Conservation (phyloP, 1,284 basidiomycete genomes). For the Austroboletus sp. region DNA sequence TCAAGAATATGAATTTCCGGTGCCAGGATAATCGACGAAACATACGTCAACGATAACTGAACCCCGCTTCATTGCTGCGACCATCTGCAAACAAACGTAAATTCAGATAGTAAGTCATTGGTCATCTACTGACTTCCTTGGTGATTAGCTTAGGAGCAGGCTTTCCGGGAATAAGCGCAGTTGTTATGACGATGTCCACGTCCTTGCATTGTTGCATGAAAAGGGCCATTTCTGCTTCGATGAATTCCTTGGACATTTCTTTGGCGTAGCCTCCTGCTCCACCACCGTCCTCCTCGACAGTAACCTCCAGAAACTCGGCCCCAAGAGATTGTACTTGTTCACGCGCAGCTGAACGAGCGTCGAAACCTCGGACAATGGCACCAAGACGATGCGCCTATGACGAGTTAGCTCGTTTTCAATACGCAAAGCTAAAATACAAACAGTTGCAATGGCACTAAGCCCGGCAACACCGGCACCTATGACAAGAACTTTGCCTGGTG, state of each 20-base stretch:
- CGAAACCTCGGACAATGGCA: conserved; percentile 80
- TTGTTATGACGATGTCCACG: conserved; percentile 81
- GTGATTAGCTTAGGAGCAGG: conserved; percentile 79
- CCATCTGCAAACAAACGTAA: conserved; percentile 45
- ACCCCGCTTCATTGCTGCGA: conserved; percentile 80
- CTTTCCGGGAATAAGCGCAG: conserved; percentile 75
- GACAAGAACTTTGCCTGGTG: conserved; percentile 77
- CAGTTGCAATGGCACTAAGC: conserved; percentile 77
- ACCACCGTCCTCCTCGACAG: conserved; percentile 69
- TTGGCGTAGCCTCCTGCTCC: conserved; percentile 83
- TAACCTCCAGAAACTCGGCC: conserved; percentile 78
- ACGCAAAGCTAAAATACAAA: conserved; percentile 28
- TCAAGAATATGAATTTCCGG: conserved; percentile 14
- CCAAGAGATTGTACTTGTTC: conserved; percentile 84
- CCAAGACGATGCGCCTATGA: conserved; percentile 68
- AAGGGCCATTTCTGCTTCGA: conserved; percentile 81
- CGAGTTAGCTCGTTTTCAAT: conserved; percentile 3
- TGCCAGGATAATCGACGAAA: conserved; percentile 2
- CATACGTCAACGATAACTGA: conserved; percentile 71
- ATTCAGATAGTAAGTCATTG: background rate
- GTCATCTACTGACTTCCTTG: conserved; percentile 41
- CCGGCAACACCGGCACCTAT: conserved; percentile 85
- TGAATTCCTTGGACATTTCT: conserved; percentile 83
- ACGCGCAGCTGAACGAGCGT: conserved; percentile 73
- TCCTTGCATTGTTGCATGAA: conserved; percentile 81